Evolutionary conservation across 306 rosid species (phyloP), one percentile per base, ranked within the genome.

Genomic region (Inga laurina): DNA sequence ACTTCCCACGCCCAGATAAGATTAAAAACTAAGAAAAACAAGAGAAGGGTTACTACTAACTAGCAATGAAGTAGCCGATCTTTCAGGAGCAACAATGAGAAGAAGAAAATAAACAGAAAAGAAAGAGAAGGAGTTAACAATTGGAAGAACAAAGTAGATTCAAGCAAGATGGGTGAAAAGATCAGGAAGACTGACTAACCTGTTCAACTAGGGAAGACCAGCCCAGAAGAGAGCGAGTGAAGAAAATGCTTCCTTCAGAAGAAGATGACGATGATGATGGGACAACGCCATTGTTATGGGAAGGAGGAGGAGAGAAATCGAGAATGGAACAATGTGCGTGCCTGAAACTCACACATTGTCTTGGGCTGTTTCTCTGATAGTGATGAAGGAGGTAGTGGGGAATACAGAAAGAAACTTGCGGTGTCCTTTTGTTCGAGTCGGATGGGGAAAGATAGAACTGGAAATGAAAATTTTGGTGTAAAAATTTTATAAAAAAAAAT

Each of bases 311-410:
- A 77, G 77, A 83, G 79, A 45, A 70, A 49, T 51, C 59, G 84
- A 77, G 79, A 84, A 86, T 30, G 89, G 81, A 80, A 79, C 79
- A 85, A 82, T 83, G 86, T 35, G 88, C 64, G 85, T 68, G 81
- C 39, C 81, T 77, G 85, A 87, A 87, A 81, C 90, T 85, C 92
- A 84, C 90, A 85, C 90, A 88, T 84, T 86, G 89, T 73, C 85
- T 66, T 61, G 51, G n/a, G 71, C 57, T 72, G 14, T 41, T 49
- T 51, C 87, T 85, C 87, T 86, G 91, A 86, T 93, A 87, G 51
- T 86, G 82, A 79, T 72, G 90, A 87, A 81, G 86, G 87, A 78
- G 52, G 52, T 14, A 84, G 90, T 84, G 75, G 80, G 78, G 74
- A 75, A 79, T 56, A 45, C 85, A 87, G 89, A 85, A 4, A 30